These are phyloP conservation scores for Lasiosphaeria ovina DNA, from an alignment of 495 filamentous ascomycete genomes.

Conservation along the genomic window DNA sequence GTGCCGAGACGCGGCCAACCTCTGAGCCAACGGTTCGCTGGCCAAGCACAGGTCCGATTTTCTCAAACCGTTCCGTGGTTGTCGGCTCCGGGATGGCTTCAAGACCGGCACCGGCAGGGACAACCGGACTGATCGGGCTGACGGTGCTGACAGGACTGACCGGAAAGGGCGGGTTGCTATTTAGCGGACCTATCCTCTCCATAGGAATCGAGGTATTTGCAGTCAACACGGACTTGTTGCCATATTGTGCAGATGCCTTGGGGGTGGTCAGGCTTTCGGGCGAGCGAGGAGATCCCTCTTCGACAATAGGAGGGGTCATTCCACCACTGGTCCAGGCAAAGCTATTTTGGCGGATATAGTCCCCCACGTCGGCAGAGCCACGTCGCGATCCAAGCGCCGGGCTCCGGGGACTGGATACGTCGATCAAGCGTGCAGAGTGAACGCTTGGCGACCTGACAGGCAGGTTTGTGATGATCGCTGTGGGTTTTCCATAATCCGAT, in stretches of 20 bases:
- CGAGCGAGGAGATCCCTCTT: conserved; percentile 28
- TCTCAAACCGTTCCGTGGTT: conserved; percentile 4
- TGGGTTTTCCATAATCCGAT: conserved; percentile 39
- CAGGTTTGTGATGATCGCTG: conserved; percentile 37
- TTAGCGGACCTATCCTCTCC: conserved; percentile 26
- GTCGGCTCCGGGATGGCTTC: conserved; percentile 16
- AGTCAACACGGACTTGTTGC: conserved; percentile 23
- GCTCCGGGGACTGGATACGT: conserved; percentile 49
- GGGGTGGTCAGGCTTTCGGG: conserved; percentile 21
- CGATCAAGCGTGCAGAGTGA: conserved; percentile 53
- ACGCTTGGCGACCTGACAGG: conserved; percentile 49
- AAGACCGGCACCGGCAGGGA: conserved; percentile 13
- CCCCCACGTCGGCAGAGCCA: conserved; percentile 41
- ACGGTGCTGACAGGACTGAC: neutral
- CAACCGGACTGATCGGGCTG: conserved; percentile 8
- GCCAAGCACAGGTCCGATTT: conserved; percentile 4
- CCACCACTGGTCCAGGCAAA: conserved; percentile 36
- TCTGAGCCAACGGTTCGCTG: conserved; percentile 12
- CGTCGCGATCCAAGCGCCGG: conserved; percentile 40
- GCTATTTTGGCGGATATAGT: conserved; percentile 33
- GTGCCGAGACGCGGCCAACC: conserved; percentile 16
- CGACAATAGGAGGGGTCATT: conserved; percentile 41
- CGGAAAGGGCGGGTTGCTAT: conserved; percentile 9
- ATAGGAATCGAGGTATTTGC: conserved; percentile 36
- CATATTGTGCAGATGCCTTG: conserved; percentile 15